These are phyloP conservation scores for Acacia acuminata DNA, from an alignment of 306 rosid species.

Conservation along the genomic window DNA sequence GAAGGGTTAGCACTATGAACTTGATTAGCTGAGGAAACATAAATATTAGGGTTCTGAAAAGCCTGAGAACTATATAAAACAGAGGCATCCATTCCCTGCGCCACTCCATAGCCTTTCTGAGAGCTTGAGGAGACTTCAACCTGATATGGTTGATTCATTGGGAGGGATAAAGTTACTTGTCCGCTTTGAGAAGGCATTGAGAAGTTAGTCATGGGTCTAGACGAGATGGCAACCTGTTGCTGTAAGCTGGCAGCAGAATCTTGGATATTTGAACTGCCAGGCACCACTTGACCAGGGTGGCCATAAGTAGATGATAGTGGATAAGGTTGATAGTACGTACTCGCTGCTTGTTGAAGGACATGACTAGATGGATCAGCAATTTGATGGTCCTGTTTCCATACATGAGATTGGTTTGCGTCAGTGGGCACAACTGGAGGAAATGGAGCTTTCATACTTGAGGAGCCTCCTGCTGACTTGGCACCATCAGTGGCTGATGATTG, in stretches of 20 bases:
- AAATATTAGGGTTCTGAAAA: slow-evolving; percentile 55
- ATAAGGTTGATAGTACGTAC: slow-evolving; percentile 74
- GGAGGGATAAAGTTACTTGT: slow-evolving; percentile 51
- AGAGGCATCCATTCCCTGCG: slow-evolving; percentile 64
- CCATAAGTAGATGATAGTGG: slow-evolving; percentile 59
- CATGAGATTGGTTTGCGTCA: slow-evolving; percentile 63
- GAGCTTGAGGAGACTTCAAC: slow-evolving; percentile 48
- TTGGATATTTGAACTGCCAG: slow-evolving; percentile 61
- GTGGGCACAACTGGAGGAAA: slow-evolving; percentile 46
- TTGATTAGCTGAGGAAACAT: slow-evolving; percentile 54
- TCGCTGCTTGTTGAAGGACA: slow-evolving; percentile 63
- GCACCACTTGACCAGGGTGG: slow-evolving; percentile 52
- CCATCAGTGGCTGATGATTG: slow-evolving; percentile 62
- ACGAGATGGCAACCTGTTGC: slow-evolving; percentile 54
- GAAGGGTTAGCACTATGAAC: slow-evolving; percentile 54
- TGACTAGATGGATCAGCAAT: slow-evolving; percentile 58
- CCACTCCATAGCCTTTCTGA: slow-evolving; percentile 58
- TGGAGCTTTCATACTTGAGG: slow-evolving; percentile 58
- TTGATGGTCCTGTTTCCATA: slow-evolving; percentile 84
- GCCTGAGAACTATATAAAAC: slow-evolving; percentile 61
- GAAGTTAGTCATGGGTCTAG: slow-evolving; percentile 61
- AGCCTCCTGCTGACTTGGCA: slow-evolving; percentile 50
- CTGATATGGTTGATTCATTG: slow-evolving; percentile 60
- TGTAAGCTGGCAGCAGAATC: slow-evolving; percentile 54
- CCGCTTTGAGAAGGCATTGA: slow-evolving; percentile 59